Evolutionary conservation across 257 asterid genomes (phyloP), one percentile per base, ranked within the genome.

Genomic region (Catharanthus roseus): DNA sequence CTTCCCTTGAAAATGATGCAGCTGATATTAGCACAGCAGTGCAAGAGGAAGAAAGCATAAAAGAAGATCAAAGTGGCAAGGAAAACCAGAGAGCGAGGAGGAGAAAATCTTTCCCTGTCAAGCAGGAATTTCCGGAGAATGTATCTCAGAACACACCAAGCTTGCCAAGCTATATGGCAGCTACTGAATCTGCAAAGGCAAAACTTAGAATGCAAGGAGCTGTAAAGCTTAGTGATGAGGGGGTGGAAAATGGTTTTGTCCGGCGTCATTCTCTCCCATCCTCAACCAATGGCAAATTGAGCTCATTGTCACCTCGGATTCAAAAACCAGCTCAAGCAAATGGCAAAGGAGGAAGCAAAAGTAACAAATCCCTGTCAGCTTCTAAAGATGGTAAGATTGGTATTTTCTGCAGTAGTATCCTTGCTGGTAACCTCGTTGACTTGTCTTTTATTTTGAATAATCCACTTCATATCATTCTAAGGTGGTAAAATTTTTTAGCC

Each of bases 101-200:
- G 81, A 90, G 95, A 84, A 84, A 85, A 76, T 90, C 96, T 29
- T 87, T 89, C 60, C 91, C 96, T 12, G 82, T 90, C 26, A 90
- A 90, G 84, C 86, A 82, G 53, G 98, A 89, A 69, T 76, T 79
- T 72, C 64, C 85, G 42, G 98, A 90, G 76, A 91, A 85, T 74
- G 78, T 85, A 67, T 85, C 90, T 6, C 89, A 89, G 80, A 90
- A 88, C 53, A 64, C 89, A 49, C 86, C 89, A 39, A 85, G 84
- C 72, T 65, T 93, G 77, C 97, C 98, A 11, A 91, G 98, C 76
- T 93, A 93, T 76, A 93, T 93, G 98, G 92, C 89, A 3, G 95
- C 96, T 26, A 93, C 97, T 36, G 83, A 83, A 79, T 93, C 97
- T 61, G 98, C 96, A 24, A 93, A 91, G 81, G 98, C 97, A 39